Conservation (phyloP, 2,329 filamentous ascomycete species). For the Penicillium sp. region DNA sequence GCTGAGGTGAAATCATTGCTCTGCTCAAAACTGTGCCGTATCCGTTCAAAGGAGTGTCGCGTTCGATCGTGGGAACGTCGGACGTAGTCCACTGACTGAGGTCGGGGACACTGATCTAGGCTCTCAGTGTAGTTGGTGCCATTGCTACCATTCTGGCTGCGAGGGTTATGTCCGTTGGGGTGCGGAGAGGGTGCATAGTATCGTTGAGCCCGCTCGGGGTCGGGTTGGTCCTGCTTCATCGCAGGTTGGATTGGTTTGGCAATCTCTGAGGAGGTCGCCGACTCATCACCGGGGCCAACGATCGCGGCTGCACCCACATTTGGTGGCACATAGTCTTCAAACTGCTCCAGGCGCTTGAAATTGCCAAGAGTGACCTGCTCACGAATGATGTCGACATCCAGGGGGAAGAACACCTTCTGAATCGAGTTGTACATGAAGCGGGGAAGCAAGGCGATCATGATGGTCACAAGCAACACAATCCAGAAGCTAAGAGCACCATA, state of each 20-base stretch:
- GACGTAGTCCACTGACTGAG: slow-evolving; percentile 63
- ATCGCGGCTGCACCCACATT: slow-evolving; percentile 46
- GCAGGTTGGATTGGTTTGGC: slow-evolving; percentile 60
- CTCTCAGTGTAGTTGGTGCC: slow-evolving; percentile 83
- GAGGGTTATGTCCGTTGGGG: slow-evolving; percentile 79
- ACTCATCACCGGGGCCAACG: slow-evolving; percentile 49
- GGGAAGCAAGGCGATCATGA: slow-evolving; percentile 82
- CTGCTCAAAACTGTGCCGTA: slow-evolving; percentile 81
- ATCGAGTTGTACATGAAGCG: slow-evolving; percentile 84
- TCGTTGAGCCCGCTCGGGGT: slow-evolving; percentile 86
- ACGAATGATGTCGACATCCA: slow-evolving; percentile 92
- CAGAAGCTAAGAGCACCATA: slow-evolving; percentile 86
- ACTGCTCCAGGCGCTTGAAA: slow-evolving; percentile 74
- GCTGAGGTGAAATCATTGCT: slow-evolving; percentile 92
- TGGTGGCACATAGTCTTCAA: slow-evolving; percentile 59
- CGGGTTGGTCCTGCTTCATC: slow-evolving; percentile 66
- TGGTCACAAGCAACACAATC: slow-evolving; percentile 78
- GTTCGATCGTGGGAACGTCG: slow-evolving; percentile 85
- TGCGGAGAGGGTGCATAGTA: slow-evolving; percentile 90
- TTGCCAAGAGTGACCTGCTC: slow-evolving; percentile 86
- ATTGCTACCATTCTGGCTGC: slow-evolving; percentile 89
- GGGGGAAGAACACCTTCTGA: slow-evolving; percentile 93
- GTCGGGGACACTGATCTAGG: slow-evolving; percentile 57
- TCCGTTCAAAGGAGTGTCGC: slow-evolving; percentile 83
- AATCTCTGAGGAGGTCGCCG: slow-evolving; percentile 48